Evolutionary conservation across 73 alveolate genomes (phyloP), one percentile per base, ranked within the genome.

Genomic region (Paramecium primaurelia): DNA sequence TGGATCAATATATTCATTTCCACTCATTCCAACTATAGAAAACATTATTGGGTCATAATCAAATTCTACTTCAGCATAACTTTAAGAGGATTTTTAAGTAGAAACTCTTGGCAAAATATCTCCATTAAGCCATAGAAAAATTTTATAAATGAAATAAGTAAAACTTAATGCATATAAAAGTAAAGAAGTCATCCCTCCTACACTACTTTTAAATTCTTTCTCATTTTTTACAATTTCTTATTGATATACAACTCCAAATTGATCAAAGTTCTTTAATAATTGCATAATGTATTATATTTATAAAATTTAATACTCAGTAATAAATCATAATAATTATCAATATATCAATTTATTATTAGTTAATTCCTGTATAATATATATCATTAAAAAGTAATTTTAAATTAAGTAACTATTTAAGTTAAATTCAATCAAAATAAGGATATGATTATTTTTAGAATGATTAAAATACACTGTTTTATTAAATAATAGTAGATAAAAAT

Each of bases 31-130:
- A 3, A 12, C 84, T 28, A 64, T 34, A 28, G 20, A 34, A 64
- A 64, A 64, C 84, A 64, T 64, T 14, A 64, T 64, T 8, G 84
- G 84, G 9, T 64, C 47, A 34, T 64, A 64, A 6, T 64, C 84
- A 64, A 64, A 64, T 28, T 40, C 16, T 64, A 64, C 84, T 8
- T 64, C 84, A 28, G 84, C 84, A 28, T 64, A 64, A 28, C 47
- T 64, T 64, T 64, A 28, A 14, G 84, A 32, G 0, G 84, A 64
- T 64, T 32, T 64, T 64, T 64, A 34, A 28, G 47, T 12, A 9
- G 87, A 73, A 20, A 73, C 87, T 11, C 59, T 73, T 12, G 87
- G 87, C n/a, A 73, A 40, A 30, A 73, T 73, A 37, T 40, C 59
- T 73, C 87, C 87, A 73, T 73, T 73, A 5, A 20, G 34, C 91